phyloP scores from a whole-genome alignment of 2,329 filamentous ascomycete genomes.

The Aspergillus sp. region DNA sequence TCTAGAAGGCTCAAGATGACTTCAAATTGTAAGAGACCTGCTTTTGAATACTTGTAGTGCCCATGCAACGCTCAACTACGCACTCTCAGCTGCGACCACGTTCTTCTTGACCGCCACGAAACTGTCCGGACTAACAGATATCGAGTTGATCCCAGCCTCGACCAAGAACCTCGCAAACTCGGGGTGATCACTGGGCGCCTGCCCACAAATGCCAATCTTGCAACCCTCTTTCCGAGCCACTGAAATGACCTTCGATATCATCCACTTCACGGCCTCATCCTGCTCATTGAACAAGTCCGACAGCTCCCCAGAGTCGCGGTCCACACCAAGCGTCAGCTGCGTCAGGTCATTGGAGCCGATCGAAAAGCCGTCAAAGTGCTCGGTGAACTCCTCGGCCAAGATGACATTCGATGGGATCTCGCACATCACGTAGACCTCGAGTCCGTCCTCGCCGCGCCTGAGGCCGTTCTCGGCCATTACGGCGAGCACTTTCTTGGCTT shows the following conservation, averaged over 20 bases:
- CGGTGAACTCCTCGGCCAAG: slow-evolving; percentile 33
- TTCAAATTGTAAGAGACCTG: too few species aligned
- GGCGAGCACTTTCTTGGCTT: slow-evolving; percentile 35
- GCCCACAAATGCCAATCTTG: slow-evolving; percentile 42
- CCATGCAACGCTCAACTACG: too few species aligned
- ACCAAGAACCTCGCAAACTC: slow-evolving; percentile 39
- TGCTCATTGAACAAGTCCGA: slow-evolving; percentile 41
- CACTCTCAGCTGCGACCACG: background rate
- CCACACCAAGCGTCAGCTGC: slow-evolving; percentile 40
- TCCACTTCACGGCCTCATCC: slow-evolving; percentile 41
- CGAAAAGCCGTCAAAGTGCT: slow-evolving; percentile 43
- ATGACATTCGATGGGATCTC: slow-evolving; percentile 45
- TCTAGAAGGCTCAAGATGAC: too few species aligned
- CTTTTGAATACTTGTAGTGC: too few species aligned
- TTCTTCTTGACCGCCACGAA: slow-evolving; percentile 36
- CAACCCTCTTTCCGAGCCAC: slow-evolving; percentile 29
- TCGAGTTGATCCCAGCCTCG: slow-evolving; percentile 36
- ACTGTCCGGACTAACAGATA: slow-evolving; percentile 43
- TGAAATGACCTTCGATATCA: slow-evolving; percentile 35
- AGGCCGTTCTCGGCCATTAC: slow-evolving; percentile 41
- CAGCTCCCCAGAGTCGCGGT: slow-evolving; percentile 39
- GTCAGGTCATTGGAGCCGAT: slow-evolving; percentile 45
- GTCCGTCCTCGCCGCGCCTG: slow-evolving; percentile 33
- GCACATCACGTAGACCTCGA: slow-evolving; percentile 44
- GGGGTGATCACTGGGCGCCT: slow-evolving; percentile 42